Base-by-base conservation (phyloP, 2,329 filamentous ascomycete genomes). In the Samsoniella hepiali region DNA sequence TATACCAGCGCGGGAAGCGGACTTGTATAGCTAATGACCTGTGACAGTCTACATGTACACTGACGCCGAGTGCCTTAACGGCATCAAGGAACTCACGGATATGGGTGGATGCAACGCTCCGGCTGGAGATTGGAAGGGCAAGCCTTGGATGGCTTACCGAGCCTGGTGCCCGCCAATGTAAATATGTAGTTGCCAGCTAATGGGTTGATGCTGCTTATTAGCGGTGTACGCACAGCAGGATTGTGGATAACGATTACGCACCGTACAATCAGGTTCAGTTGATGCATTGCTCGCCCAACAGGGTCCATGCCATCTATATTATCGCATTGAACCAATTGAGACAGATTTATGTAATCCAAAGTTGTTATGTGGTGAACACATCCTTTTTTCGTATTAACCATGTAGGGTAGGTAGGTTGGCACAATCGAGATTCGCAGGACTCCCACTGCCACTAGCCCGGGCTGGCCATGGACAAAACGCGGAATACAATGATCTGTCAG, bases 161-260 rank as follows among this genome's bases (percentile, higher is more conserved):
- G 50, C 58, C 8, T 62, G 58, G 58, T 62, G 58, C 40, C 58
- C 49, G 27, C 58, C 58, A 13, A 54, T 55, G 49, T 62, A 40
- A 42, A 29, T 1, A 38, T 22, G 6, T 15, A 36, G 10, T 3
- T 29, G 31, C 10, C 3, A 4, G 47, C 34, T 2, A 32, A 31
- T 13, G 40, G 22, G 13, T 54, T 11, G 29, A 38, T 32, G 38
- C 17, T 17, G 15, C 13, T 2, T 47, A 36, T 2, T 47, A 36
- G 51, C 50, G 47, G 58, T 59, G 57, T 38, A 31, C 4, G 40
- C 13, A 17, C 11, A 6, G 4, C 13, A 27, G 10, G 44, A 31
- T 38, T 45, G 55, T 45, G 17, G 54, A 2, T n/a, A 40, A 45
- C 34, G 22, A 10, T 32, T 1, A 13, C 22, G n/a, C 38, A 6